Conservation (phyloP, 2,329 filamentous ascomycete genomes). For the Phialemonium atrogriseum region DNA sequence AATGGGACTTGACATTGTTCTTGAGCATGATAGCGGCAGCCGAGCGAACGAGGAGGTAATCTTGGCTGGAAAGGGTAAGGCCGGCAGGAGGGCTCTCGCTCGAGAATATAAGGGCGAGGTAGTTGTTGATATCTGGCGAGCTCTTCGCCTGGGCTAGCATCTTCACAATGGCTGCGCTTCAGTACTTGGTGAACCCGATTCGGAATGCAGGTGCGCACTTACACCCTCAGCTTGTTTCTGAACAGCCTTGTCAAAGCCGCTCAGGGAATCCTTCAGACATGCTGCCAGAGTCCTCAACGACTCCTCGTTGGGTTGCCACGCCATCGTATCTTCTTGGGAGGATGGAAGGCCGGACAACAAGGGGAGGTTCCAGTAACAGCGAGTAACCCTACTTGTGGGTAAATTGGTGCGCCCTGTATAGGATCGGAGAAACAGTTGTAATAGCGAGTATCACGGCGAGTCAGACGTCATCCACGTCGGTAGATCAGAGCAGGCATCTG, state of each 20-base stretch:
- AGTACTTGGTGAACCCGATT: too few relatives aligned
- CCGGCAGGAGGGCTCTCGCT: constrained; percentile 54
- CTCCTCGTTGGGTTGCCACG: constrained; percentile 86
- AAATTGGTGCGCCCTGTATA: too few relatives aligned
- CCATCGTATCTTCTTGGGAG: constrained; percentile 38
- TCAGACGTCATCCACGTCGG: too few relatives aligned
- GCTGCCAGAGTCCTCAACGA: constrained; percentile 81
- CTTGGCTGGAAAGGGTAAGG: constrained; percentile 47
- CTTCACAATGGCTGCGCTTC: too few relatives aligned
- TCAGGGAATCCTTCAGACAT: constrained; percentile 87
- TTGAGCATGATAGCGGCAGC: constrained; percentile 93
- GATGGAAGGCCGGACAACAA: too few relatives aligned
- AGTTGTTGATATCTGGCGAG: constrained; percentile 94
- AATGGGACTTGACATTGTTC: constrained; percentile 74
- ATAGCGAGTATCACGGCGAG: too few relatives aligned
- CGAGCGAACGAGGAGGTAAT: constrained; percentile 71
- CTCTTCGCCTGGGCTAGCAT: constrained; percentile 86
- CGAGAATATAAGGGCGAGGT: constrained; percentile 85
- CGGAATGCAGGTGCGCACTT: too few relatives aligned
- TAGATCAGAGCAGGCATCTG: too few relatives aligned
- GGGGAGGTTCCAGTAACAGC: too few relatives aligned
- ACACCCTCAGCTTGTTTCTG: constrained; percentile 89
- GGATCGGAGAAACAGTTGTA: too few relatives aligned
- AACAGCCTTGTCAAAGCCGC: constrained; percentile 66
- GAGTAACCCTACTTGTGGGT: too few relatives aligned